These are phyloP conservation scores for Paxillus ammoniavirescens DNA, from an alignment of 768 basidiomycete species.

Conservation along the genomic window DNA sequence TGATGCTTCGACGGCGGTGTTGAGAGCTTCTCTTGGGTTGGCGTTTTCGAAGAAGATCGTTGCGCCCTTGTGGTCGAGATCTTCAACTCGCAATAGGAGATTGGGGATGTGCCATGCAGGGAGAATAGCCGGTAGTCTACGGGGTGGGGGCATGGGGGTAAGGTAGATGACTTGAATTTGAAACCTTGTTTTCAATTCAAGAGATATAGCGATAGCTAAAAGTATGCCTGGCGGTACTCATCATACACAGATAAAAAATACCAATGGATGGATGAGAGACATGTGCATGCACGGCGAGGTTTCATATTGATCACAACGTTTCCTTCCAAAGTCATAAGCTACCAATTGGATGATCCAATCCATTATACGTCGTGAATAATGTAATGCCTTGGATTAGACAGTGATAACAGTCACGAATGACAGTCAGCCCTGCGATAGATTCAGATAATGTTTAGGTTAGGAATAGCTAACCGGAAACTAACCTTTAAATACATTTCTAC, in stretches of 20 bases:
- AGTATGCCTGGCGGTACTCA: neutral
- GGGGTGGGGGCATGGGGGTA: slow-evolving; percentile 17
- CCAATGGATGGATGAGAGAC: neutral
- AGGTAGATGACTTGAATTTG: neutral
- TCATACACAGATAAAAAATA: neutral
- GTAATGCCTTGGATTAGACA: neutral
- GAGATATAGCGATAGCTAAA: too few relatives aligned
- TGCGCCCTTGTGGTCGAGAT: slow-evolving; percentile 58
- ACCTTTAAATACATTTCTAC: slow-evolving; percentile 5
- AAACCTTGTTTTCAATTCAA: too few relatives aligned
- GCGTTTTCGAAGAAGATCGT: slow-evolving; percentile 53
- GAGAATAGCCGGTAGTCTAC: slow-evolving; percentile 13
- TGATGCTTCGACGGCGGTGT: slow-evolving; percentile 38
- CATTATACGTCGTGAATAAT: neutral
- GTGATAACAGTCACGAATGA: neutral
- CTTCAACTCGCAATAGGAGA: slow-evolving; percentile 54
- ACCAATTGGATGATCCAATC: neutral
- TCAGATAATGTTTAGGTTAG: too few relatives aligned
- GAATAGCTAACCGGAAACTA: slow-evolving; percentile 4
- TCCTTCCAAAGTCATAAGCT: neutral
- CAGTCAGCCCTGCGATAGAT: neutral
- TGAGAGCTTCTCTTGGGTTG: slow-evolving; percentile 38
- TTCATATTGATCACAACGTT: neutral
- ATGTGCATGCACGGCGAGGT: neutral
- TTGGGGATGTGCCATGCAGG: slow-evolving; percentile 54